Evolutionary conservation across 768 basidiomycete species (phyloP).

Genomic region (Ramaria sp.): DNA sequence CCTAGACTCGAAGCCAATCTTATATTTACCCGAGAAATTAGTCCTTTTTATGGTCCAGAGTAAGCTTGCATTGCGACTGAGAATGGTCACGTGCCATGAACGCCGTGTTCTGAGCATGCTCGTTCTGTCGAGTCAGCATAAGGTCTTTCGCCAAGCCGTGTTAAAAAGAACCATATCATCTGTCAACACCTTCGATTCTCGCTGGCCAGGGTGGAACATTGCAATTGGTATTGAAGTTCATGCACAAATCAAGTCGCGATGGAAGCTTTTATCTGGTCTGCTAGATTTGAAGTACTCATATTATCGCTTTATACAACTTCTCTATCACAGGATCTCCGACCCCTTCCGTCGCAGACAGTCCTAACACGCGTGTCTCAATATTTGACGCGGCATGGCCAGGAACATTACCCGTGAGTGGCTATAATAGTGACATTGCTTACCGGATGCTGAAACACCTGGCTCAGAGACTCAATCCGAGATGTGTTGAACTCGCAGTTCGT

Average conservation of each 20-base stretch:
- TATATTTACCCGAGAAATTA: too few relatives aligned
- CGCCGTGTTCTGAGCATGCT: neutral
- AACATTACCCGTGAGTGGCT: constrained; percentile 66
- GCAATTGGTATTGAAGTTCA: constrained; percentile 94
- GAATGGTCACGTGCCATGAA: neutral
- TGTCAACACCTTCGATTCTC: constrained; percentile 11
- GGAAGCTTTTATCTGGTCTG: constrained; percentile 80
- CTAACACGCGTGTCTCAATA: constrained; percentile 64
- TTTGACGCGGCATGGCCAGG: constrained; percentile 93
- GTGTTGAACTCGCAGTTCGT: constrained; percentile 70
- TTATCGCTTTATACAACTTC: neutral
- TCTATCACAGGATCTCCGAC: constrained; percentile 28
- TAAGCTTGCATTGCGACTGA: too few relatives aligned
- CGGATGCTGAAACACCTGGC: neutral
- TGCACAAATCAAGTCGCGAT: constrained; percentile 79
- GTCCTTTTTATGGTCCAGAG: too few relatives aligned
- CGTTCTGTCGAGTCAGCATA: neutral
- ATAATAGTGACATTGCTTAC: neutral
- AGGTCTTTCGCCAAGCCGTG: neutral
- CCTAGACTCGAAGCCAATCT: neutral
- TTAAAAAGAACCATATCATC: neutral
- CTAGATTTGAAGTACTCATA: constrained; percentile 3
- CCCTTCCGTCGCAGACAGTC: constrained; percentile 35
- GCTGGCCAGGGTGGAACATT: constrained; percentile 85
- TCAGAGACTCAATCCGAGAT: constrained; percentile 52